Percentiles rank a stretch among this genome's conserved stretches.
Evolutionary conservation across 805 yeast genomes (phyloP).

Genomic region (Pichia manshurica): DNA sequence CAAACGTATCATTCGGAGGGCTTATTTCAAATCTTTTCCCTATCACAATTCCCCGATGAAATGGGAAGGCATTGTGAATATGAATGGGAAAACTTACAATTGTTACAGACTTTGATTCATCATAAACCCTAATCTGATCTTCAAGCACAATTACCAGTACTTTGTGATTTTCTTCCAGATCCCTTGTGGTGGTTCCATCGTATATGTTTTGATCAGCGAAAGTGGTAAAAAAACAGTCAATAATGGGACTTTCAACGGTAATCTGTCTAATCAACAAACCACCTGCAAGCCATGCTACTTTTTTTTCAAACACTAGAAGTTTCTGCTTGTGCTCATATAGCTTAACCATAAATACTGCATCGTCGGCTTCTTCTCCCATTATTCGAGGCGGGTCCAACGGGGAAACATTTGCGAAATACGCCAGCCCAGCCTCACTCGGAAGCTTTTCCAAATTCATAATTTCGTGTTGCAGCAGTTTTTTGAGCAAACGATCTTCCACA

Average conservation of each 20-base stretch:
- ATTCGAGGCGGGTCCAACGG: background rate
- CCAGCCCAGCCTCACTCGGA: background rate
- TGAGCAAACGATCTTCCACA: no score
- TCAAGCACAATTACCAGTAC: conserved; percentile 52
- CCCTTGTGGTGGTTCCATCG: background rate
- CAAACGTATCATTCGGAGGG: background rate
- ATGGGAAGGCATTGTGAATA: conserved; percentile 55
- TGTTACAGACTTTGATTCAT: conserved; percentile 51
- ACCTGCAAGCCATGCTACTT: conserved; percentile 46
- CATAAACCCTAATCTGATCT: conserved; percentile 59
- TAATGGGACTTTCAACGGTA: conserved; percentile 43
- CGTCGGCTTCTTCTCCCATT: background rate
- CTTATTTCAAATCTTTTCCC: conserved; percentile 21
- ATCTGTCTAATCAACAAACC: conserved; percentile 44
- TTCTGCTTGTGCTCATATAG: conserved; percentile 21
- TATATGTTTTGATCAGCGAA: conserved; percentile 33
- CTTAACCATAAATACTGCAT: conserved; percentile 14
- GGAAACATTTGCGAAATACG: background rate
- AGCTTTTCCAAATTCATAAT: background rate
- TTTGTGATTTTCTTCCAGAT: background rate
- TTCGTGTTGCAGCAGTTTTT: no score
- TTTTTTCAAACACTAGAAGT: conserved; percentile 27
- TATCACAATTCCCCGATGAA: conserved; percentile 57
- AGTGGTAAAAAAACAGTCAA: conserved; percentile 56
- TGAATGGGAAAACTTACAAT: conserved; percentile 66